phyloP scores from a whole-genome alignment of 2,329 filamentous ascomycete genomes.

The Aschersonia sp. region DNA sequence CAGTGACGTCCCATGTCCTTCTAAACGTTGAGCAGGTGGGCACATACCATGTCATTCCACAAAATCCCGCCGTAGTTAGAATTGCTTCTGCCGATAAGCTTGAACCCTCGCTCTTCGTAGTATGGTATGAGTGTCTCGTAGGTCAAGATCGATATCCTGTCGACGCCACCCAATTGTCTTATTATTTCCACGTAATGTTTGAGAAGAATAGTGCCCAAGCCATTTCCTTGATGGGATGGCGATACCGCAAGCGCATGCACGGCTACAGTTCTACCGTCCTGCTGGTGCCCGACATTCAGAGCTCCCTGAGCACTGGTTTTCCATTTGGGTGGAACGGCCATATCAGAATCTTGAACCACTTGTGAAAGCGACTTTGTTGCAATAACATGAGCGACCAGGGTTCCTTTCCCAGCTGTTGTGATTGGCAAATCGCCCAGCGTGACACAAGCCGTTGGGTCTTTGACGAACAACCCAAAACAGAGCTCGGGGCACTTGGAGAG shows the following conservation, averaged over 20 bases:
- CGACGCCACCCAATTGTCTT: conserved; percentile 5
- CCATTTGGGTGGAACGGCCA: conserved; percentile 12
- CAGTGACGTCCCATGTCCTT: conserved; percentile 13
- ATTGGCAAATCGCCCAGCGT: background rate
- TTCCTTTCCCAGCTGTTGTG: conserved; percentile 1
- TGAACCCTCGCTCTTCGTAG: conserved; percentile 15
- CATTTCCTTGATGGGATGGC: conserved; percentile 10
- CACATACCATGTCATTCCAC: conserved; percentile 16
- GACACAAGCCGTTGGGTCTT: background rate
- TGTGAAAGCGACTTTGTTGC: conserved; percentile 10
- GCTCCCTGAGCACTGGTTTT: conserved; percentile 7
- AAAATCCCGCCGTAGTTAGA: conserved; percentile 14
- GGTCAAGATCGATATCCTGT: conserved; percentile 15
- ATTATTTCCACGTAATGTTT: conserved; percentile 10
- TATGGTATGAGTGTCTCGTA: conserved; percentile 15
- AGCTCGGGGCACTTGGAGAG: conserved; percentile 12
- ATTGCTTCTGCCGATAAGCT: conserved; percentile 15
- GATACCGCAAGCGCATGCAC: conserved; percentile 14
- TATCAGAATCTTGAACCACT: conserved; percentile 12
- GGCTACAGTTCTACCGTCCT: conserved; percentile 12
- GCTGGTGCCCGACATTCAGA: conserved; percentile 9
- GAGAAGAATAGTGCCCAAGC: conserved; percentile 13
- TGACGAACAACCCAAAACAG: conserved; percentile 12
- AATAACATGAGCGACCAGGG: conserved; percentile 13
- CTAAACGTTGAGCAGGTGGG: conserved; percentile 6